Percentiles rank a stretch among this genome's conserved stretches.
Evolutionary conservation across 345 rosid genomes (phyloP).

Genomic region (Lagerstroemia speciosa): DNA sequence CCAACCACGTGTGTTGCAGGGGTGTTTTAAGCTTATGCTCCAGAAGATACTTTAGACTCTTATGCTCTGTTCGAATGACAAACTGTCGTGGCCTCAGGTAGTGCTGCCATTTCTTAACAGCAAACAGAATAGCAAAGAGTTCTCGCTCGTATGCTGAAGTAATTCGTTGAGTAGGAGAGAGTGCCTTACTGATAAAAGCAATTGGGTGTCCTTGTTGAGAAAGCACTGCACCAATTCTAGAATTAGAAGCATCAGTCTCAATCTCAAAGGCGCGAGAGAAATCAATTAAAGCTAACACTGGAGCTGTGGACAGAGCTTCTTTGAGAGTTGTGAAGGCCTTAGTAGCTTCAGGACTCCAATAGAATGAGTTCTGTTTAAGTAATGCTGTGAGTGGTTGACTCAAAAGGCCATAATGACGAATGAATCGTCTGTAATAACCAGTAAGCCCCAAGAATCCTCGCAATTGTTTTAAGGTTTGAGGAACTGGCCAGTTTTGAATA

Average conservation of each 20-base stretch:
- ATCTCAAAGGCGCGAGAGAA: neutral
- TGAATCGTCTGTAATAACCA: neutral
- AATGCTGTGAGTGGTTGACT: neutral
- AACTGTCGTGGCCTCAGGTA: neutral
- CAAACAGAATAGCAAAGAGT: neutral
- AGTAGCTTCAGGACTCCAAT: neutral
- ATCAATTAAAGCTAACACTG: neutral
- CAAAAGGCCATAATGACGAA: neutral
- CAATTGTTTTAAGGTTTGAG: neutral
- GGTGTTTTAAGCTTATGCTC: neutral
- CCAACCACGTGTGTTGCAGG: neutral
- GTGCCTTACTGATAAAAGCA: neutral
- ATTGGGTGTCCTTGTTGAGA: neutral
- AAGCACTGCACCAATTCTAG: neutral
- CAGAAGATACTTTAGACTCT: neutral
- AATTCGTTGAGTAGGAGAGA: neutral
- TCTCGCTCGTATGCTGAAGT: conserved; percentile 3
- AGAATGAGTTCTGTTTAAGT: neutral
- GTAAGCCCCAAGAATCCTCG: neutral
- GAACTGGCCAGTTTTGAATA: conserved; percentile 2
- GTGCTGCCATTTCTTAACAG: neutral
- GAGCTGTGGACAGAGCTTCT: neutral
- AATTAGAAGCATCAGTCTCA: neutral
- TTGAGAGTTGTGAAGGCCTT: neutral
- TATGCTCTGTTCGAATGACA: neutral